A percentile compares a stretch with the other conserved stretches of the same genome.
phyloP scores from a whole-genome alignment of 768 basidiomycete genomes.

The Tulasnella sp. region DNA sequence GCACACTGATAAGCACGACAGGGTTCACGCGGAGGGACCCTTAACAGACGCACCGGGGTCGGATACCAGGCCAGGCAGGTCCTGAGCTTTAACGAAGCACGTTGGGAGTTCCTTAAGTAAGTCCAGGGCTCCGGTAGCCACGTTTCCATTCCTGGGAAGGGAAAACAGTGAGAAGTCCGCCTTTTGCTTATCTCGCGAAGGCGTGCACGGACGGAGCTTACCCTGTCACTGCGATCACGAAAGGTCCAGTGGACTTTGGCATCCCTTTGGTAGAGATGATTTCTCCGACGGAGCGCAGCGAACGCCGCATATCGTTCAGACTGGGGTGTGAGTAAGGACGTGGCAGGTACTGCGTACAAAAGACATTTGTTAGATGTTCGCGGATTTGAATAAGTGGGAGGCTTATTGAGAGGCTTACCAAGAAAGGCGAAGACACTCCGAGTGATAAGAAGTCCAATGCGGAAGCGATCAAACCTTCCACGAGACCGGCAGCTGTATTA shows the following conservation, averaged over 20 bases:
- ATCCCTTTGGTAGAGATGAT: constrained; percentile 46
- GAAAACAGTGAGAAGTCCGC: background rate
- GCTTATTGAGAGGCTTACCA: constrained; percentile 51
- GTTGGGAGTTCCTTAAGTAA: constrained; percentile 64
- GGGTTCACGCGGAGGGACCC: background rate
- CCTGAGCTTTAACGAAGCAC: constrained; percentile 39
- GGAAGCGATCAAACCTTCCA: constrained; percentile 69
- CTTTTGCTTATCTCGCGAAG: constrained; percentile 4
- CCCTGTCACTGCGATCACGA: constrained; percentile 78
- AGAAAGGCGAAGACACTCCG: constrained; percentile 72
- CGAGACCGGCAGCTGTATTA: constrained; percentile 59
- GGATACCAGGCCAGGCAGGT: constrained; percentile 45
- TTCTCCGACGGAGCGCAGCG: constrained; percentile 46
- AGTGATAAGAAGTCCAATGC: constrained; percentile 68
- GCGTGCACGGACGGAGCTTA: constrained; percentile 24
- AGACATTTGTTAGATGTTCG: background rate
- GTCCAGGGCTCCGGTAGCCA: constrained; percentile 63
- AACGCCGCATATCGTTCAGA: constrained; percentile 39
- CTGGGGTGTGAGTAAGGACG: constrained; percentile 65
- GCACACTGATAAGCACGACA: background rate
- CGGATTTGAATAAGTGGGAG: background rate
- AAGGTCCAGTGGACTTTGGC: constrained; percentile 55
- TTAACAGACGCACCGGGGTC: constrained; percentile 34
- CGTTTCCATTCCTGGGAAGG: constrained; percentile 57
- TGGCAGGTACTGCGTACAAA: constrained; percentile 47